Base-by-base conservation (phyloP, 345 rosid genomes). In the Jatropha curcas region DNA sequence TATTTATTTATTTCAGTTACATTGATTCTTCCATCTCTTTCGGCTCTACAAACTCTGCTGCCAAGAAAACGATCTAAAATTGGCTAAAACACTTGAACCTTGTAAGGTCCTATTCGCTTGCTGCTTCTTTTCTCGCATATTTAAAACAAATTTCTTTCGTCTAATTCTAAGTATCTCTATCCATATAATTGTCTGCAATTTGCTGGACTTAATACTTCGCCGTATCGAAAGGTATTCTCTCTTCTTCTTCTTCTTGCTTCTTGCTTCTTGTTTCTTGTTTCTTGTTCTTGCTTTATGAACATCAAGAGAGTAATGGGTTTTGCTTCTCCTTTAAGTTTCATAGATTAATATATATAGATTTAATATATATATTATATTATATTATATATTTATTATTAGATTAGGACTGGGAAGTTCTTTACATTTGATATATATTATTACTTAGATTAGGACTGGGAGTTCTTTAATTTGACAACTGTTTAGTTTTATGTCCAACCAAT, bases 51-150 rank as follows among this genome's bases (percentile, higher is more conserved):
- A 22, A 41, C 50, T 50, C 37, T 13, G 48, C 33, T 19, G n/a
- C 75, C 70, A 45, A 64, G 17, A 69, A 78, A 78, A 43, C 62
- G 14, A 65, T 76, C 78, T 58, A 76, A 73, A 62, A 7, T 79
- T 69, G 46, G 84, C 56, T 28, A 27, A 22, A 13, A 16, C 35
- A 51, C 60, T 53, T 24, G 41, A 8, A 19, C 60, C 24, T 62
- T 24, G 13, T 3, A 33, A 63, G 52, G 55, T 34, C 71, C 52
- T 71, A 57, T 61, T 66, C 71, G 48, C 24, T 70, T 60, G 34
- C 51, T 64, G 30, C 31, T 39, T 59, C 68, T 55, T 60, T 46
- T 60, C 56, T 31, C 31, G 20, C 50, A n/a, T 16, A 3, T 41
- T 25, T 7, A 28, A 7, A 35, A 13, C 31, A 4, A 31, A 20